A percentile compares a stretch with the other conserved stretches of the same genome.
Conservation (phyloP, 176 grass and related monocot species). For the Melocanna baccifera region DNA sequence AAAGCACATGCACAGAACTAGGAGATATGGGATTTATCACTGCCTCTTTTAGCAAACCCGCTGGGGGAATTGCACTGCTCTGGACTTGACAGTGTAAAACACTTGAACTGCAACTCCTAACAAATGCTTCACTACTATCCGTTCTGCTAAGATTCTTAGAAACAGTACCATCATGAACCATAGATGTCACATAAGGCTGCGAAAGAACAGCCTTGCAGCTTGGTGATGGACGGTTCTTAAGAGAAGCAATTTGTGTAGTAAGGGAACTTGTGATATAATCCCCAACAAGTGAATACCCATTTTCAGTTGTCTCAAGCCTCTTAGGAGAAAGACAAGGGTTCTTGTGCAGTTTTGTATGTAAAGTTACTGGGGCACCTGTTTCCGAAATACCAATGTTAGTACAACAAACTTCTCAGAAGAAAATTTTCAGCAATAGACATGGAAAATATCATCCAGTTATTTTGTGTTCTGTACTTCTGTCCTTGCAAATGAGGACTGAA, state of each 20-base stretch:
- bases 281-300: neutral
- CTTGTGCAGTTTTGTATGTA: conserved; percentile 41
- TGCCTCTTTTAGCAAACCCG: conserved; percentile 4
- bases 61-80: neutral
- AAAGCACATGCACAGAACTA: conserved; percentile 20
- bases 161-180: neutral
- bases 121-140: neutral
- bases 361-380: conserved; percentile 21
- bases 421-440: neutral
- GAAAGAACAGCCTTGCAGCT: neutral
- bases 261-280: neutral
- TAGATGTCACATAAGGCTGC: neutral
- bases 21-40: conserved; percentile 14
- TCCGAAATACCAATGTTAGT: neutral
- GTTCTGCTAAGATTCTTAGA: neutral
- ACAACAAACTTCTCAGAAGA: neutral
- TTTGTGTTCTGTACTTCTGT: conserved; percentile 2
- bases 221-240: conserved; percentile 12
- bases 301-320: conserved; percentile 13
- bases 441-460: neutral
- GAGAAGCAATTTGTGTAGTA: neutral
- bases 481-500: neutral
- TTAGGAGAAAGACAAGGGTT: conserved; percentile 10
- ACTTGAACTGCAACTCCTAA: neutral
- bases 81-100: conserved; percentile 3